phyloP scores from a whole-genome alignment of 805 yeast genomes.

The Saccharomycopsis sp. region DNA sequence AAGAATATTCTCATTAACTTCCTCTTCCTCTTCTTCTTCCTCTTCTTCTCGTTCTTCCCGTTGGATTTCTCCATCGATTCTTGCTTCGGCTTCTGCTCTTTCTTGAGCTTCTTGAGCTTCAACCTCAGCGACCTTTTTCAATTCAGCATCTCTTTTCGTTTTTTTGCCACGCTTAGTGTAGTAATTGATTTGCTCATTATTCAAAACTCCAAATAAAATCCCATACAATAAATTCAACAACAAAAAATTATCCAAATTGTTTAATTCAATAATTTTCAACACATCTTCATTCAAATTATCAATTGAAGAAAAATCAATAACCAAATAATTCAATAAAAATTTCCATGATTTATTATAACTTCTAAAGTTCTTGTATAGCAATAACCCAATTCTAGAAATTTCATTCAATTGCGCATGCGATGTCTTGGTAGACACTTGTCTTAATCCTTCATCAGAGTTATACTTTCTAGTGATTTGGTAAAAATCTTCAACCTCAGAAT shows the following conservation, averaged over 20 bases:
- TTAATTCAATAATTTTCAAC: constrained; percentile 28
- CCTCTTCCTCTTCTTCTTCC: constrained; percentile 5
- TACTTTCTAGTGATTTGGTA: background rate
- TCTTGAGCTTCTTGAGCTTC: constrained; percentile 46
- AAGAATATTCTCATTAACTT: constrained; percentile 12
- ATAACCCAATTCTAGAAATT: constrained; percentile 17
- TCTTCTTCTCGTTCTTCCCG: constrained; percentile 20
- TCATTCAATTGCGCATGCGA: constrained; percentile 6
- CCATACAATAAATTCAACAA: constrained; percentile 37
- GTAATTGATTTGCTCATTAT: constrained; percentile 22
- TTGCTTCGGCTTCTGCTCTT: constrained; percentile 35
- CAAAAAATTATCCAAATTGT: constrained; percentile 24
- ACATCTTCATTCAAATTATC: constrained; percentile 25
- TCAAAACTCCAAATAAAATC: constrained; percentile 22
- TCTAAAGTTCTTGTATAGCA: constrained; percentile 15
- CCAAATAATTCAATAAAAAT: constrained; percentile 16
- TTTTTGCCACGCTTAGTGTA: constrained; percentile 6
- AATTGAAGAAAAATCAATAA: constrained; percentile 12
- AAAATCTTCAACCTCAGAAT: constrained; percentile 21
- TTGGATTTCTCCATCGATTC: constrained; percentile 15
- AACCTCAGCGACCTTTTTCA: constrained; percentile 30
- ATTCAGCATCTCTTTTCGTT: constrained; percentile 11
- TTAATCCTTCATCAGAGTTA: background rate
- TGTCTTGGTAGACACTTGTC: background rate
- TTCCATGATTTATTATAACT: constrained; percentile 16